Base-by-base conservation (phyloP, 345 rosid genomes). In the Aquilaria malaccensis region DNA sequence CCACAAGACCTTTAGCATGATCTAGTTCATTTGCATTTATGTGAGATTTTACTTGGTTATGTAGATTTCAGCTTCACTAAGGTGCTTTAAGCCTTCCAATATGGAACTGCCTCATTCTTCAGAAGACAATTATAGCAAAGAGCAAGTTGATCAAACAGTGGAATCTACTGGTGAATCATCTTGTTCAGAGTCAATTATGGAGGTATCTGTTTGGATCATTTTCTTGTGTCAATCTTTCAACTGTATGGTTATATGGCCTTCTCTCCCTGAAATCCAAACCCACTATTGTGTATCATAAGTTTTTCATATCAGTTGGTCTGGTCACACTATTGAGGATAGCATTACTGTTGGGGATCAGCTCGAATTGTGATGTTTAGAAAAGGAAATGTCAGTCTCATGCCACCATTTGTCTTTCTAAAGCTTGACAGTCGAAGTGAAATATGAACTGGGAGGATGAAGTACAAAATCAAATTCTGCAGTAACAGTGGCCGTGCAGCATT, bases 151-250 rank as follows among this genome's bases (percentile, higher is more conserved):
- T 52, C 73, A 63, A 67, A 58, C 58, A 10, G 47, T 67, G 48
- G 83, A 77, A 69, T 75, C 81, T 72, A 74, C 71, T 14, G 58
- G 68, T 63, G 85, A 79, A 70, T 66, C 74, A 41, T 75, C 80
- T 69, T 70, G 59, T 58, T 45, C 67, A 30, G 79, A 75, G 60
- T 75, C 77, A 50, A 60, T 57, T 13, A 43, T 52, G 58, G 73
- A 85, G 91, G 91, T 85, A 74, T 64, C 37, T 72, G 33, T 59
- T 63, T 56, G 55, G 56, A 62, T 67, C 64, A 30, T 46, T 45
- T 12, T 4, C 55, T 12, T 53, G 9, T 30, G 15, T 60, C 3
- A 41, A 43, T 15, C 33, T 63, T 52, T 70, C 55, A 59, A 57
- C 58, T 67, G 33, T 46, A 43, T 51, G 30, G 45, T 32, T 54